phyloP scores from a whole-genome alignment of 495 filamentous ascomycete genomes.

The Staphylotrichum tortipilum region DNA sequence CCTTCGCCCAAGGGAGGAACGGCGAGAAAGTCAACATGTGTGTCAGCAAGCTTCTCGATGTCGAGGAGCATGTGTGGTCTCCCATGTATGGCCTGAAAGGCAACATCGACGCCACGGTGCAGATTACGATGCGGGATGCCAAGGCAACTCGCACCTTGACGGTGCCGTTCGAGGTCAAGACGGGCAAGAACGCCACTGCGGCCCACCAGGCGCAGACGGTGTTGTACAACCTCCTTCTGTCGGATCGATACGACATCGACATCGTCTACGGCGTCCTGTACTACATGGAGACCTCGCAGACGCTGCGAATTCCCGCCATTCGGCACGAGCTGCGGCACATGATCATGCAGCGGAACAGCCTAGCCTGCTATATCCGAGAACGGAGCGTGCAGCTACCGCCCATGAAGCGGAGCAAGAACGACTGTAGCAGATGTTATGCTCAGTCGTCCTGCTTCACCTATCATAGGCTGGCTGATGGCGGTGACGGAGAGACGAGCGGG shows the following conservation, averaged over 20 bases:
- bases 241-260: constrained; percentile 90
- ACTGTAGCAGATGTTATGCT: constrained; percentile 79
- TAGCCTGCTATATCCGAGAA: constrained; percentile 77
- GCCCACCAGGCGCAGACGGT: constrained; percentile 88
- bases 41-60: constrained; percentile 86
- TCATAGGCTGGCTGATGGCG: constrained; percentile 82
- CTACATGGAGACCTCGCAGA: constrained; percentile 85
- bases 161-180: constrained; percentile 92
- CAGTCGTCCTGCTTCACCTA: constrained; percentile 86
- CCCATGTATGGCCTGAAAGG: constrained; percentile 95
- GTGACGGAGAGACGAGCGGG: constrained; percentile 69
- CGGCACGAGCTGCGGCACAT: constrained; percentile 84
- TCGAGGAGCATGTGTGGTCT: constrained; percentile 97
- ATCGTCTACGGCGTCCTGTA: constrained; percentile 84
- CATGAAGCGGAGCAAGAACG: constrained; percentile 70
- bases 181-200: constrained; percentile 68
- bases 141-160: constrained; percentile 57
- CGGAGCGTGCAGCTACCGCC: constrained; percentile 66
- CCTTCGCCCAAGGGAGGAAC: constrained; percentile 69
- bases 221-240: constrained; percentile 84
- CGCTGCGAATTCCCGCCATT: constrained; percentile 71
- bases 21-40: constrained; percentile 65
- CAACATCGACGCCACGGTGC: constrained; percentile 96
- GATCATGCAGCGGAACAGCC: constrained; percentile 89
- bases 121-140: constrained; percentile 69